Evolutionary conservation across 441 rosid species (phyloP).

Genomic region (Mallotus repandus): DNA sequence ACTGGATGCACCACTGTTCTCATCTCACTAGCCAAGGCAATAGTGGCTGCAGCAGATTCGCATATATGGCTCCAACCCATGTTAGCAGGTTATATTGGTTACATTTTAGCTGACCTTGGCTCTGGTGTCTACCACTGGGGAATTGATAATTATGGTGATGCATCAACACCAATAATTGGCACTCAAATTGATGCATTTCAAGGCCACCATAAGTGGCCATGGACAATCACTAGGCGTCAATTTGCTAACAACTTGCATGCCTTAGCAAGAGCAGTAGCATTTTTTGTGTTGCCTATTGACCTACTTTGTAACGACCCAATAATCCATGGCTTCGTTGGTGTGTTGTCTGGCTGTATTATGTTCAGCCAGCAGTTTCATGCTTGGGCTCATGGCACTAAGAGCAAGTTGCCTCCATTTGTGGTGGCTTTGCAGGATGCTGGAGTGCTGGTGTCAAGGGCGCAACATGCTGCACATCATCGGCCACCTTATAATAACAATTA

Average conservation of each 20-base stretch:
- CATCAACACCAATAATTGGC: slow-evolving; percentile 66
- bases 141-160: slow-evolving; percentile 79
- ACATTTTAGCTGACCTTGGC: slow-evolving; percentile 72
- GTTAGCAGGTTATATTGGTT: slow-evolving; percentile 67
- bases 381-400: slow-evolving; percentile 91
- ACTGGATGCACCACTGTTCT: slow-evolving; percentile 66
- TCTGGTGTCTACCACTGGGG: slow-evolving; percentile 95
- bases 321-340: slow-evolving; percentile 48
- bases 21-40: slow-evolving; percentile 60
- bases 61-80: slow-evolving; percentile 57
- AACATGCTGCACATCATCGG: slow-evolving; percentile 74
- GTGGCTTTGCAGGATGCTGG: slow-evolving; percentile 70
- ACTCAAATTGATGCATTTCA: slow-evolving; percentile 80
- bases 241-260: slow-evolving; percentile 87
- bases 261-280: slow-evolving; percentile 51
- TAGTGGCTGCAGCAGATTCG: slow-evolving; percentile 39
- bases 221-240: slow-evolving; percentile 78
- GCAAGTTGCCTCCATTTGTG: slow-evolving; percentile 65
- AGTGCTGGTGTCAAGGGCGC: slow-evolving; percentile 58
- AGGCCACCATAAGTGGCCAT: slow-evolving; percentile 91
- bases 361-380: slow-evolving; percentile 94
- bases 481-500: slow-evolving; percentile 80
- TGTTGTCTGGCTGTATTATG: slow-evolving; percentile 72
- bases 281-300: slow-evolving; percentile 55
- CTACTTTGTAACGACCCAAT: slow-evolving; percentile 45